A percentile compares a stretch with the other conserved stretches of the same genome.
These are phyloP conservation scores for Phaeophleospora eucalypticola DNA, from an alignment of 2,329 filamentous ascomycete genomes.

Conservation along the genomic window DNA sequence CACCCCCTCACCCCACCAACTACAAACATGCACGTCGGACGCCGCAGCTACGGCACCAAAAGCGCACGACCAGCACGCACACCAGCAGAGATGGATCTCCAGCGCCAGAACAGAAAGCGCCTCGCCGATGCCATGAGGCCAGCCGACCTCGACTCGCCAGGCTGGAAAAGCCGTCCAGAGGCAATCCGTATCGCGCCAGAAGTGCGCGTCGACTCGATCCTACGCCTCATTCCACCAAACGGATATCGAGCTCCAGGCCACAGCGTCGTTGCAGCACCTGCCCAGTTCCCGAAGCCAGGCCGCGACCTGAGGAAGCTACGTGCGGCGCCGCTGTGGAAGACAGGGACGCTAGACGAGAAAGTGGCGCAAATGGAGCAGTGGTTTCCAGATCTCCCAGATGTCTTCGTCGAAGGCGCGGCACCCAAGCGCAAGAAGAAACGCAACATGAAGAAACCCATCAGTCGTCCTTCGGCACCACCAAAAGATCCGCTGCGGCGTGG, in stretches of 20 bases:
- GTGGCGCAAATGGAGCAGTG: conserved; percentile 14
- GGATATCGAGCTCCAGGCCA: background rate
- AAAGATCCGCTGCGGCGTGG: background rate
- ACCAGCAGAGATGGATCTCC: background rate
- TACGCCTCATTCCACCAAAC: background rate
- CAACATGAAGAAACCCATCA: background rate
- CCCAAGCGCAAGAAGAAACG: conserved; percentile 4
- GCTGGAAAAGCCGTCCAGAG: background rate
- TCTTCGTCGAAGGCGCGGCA: background rate
- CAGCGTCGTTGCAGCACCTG: background rate
- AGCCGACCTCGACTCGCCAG: background rate
- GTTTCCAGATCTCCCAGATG: conserved; percentile 13
- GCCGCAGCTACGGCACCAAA: background rate
- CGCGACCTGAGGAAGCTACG: background rate
- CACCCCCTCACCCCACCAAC: too few relatives aligned
- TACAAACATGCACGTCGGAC: background rate
- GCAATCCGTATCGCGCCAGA: background rate
- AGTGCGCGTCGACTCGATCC: background rate
- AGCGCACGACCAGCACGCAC: background rate
- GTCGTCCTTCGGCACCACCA: background rate
- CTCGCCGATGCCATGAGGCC: background rate
- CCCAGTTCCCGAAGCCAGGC: background rate
- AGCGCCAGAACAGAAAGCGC: background rate
- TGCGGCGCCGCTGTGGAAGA: conserved; percentile 1
- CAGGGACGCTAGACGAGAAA: conserved; percentile 12